Conservation (phyloP, 2,329 filamentous ascomycete species). For the Scedosporium boydii region DNA sequence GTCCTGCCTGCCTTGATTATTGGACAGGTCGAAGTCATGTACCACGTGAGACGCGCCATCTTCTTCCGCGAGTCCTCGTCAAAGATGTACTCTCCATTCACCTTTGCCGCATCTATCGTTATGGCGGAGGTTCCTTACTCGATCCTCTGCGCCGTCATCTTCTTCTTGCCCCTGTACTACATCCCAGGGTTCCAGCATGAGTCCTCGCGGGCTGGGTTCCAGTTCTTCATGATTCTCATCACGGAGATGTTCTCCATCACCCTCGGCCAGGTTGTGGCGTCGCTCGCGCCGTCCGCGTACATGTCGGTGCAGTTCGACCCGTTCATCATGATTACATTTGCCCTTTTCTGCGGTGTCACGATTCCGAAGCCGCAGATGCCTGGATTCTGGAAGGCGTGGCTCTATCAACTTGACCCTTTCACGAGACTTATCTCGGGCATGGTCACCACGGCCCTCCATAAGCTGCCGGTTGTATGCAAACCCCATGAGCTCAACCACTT, state of each 20-base stretch:
- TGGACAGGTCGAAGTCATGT: conserved; percentile 72
- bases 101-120: conserved; percentile 71
- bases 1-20: conserved; percentile 78
- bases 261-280: conserved; percentile 65
- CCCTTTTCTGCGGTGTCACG: conserved; percentile 80
- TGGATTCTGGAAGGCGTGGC: conserved; percentile 67
- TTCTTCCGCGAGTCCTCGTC: conserved; percentile 79
- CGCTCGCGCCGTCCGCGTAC: conserved; percentile 69
- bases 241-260: conserved; percentile 81
- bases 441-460: conserved; percentile 68
- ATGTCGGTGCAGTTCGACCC: conserved; percentile 75
- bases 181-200: conserved; percentile 63
- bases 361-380: conserved; percentile 73
- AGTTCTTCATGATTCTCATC: conserved; percentile 76
- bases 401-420: conserved; percentile 77
- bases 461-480: conserved; percentile 50
- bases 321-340: conserved; percentile 72
- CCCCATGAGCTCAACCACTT: conserved; percentile 57
- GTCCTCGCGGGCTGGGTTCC: conserved; percentile 64
- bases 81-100: conserved; percentile 77
- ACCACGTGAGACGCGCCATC: conserved; percentile 67
- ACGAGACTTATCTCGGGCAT: conserved; percentile 74
- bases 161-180: conserved; percentile 80
- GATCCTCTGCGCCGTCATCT: conserved; percentile 66
- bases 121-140: conserved; percentile 78